Evolutionary conservation across 2,329 filamentous ascomycete genomes (phyloP).

Genomic region (Botrytis cinerea): DNA sequence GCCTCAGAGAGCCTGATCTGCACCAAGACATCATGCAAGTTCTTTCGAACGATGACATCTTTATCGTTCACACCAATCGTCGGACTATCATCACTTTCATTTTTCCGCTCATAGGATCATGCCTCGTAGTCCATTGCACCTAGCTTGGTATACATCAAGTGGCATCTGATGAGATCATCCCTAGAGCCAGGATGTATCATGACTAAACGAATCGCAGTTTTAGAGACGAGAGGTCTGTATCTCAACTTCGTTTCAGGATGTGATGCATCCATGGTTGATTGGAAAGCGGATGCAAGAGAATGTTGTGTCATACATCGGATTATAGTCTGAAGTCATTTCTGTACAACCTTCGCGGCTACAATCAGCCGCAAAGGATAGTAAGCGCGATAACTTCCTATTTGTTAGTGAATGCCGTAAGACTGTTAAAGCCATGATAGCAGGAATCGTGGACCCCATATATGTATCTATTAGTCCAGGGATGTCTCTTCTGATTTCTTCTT

Average conservation of each 20-base stretch:
- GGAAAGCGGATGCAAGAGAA: background rate
- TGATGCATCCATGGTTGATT: background rate
- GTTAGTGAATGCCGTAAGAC: background rate
- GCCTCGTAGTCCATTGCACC: background rate
- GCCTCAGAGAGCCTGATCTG: too few relatives aligned
- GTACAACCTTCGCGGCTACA: background rate
- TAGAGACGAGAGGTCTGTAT: background rate
- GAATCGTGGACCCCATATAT: background rate
- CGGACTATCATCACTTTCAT: background rate
- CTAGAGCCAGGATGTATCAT: background rate
- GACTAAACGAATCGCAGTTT: background rate
- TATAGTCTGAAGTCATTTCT: background rate
- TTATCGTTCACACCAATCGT: background rate
- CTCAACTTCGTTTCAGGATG: background rate
- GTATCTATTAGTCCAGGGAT: background rate
- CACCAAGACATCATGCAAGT: background rate
- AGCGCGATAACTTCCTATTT: background rate
- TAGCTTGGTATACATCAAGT: background rate
- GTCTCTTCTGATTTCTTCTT: background rate
- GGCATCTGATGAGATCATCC: background rate
- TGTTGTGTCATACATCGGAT: background rate
- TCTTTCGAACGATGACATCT: background rate
- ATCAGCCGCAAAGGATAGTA: background rate
- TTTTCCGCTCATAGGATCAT: background rate
- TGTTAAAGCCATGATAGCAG: background rate